Percentiles rank a stretch among this genome's conserved stretches.
These are phyloP conservation scores for Taiozyma sp. DNA, from an alignment of 1,139 yeast species.

Conservation along the genomic window DNA sequence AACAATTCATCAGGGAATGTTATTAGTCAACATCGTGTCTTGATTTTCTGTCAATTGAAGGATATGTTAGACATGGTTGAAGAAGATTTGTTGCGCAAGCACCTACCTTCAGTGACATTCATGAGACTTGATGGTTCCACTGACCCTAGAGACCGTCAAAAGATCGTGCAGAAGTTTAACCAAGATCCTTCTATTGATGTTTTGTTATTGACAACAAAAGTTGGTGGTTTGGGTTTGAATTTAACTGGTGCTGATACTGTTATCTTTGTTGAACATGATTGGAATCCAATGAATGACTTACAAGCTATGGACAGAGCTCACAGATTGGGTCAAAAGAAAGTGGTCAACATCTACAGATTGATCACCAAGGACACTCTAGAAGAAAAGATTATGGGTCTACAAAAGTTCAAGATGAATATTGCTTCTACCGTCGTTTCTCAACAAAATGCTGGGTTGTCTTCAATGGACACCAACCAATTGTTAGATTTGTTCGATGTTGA, in stretches of 20 bases:
- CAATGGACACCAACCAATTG: slow-evolving; percentile 96
- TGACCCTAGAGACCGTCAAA: slow-evolving; percentile 89
- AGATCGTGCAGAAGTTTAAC: slow-evolving; percentile 86
- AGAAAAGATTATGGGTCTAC: slow-evolving; percentile 97
- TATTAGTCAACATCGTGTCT: slow-evolving; percentile 91
- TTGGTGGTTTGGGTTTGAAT: slow-evolving; percentile 96
- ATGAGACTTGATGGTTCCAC: slow-evolving; percentile 95
- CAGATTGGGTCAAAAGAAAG: slow-evolving; percentile 95
- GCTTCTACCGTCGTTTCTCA: slow-evolving; percentile 96
- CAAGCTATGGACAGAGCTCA: slow-evolving; percentile 99
- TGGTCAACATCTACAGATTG: slow-evolving; percentile 89
- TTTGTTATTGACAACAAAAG: slow-evolving; percentile 86
- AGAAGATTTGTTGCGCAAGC: slow-evolving; percentile 73
- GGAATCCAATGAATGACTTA: slow-evolving; percentile 99
- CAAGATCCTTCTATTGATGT: slow-evolving; percentile 97
- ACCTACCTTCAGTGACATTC: slow-evolving; percentile 87
- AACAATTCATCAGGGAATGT: slow-evolving; percentile 45
- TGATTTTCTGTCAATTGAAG: slow-evolving; percentile 92
- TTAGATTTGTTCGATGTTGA: slow-evolving; percentile 83
- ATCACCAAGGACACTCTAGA: slow-evolving; percentile 92
- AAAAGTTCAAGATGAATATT: slow-evolving; percentile 93
- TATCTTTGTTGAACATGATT: slow-evolving; percentile 96
- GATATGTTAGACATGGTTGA: slow-evolving; percentile 98
- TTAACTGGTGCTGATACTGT: slow-evolving; percentile 99
- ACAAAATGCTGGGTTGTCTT: slow-evolving; percentile 88